Evolutionary conservation across 768 basidiomycete genomes (phyloP), one percentile per base, ranked within the genome.

Genomic region (Termitomyces sp.): DNA sequence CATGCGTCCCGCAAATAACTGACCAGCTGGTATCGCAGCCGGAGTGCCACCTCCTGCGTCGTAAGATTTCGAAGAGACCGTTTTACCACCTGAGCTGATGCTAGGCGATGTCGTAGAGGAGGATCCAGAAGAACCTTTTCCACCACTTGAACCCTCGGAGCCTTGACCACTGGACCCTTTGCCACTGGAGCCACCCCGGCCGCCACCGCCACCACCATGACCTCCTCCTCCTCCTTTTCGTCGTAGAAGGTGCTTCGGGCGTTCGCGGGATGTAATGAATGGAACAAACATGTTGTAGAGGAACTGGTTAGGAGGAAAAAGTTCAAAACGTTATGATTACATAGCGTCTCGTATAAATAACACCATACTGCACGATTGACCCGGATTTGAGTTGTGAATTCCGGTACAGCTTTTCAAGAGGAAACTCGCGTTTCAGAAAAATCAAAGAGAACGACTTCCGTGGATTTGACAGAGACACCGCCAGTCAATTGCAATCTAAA

Each of bases 1-100:
- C 1, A 59, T 61, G 5, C 85, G 73, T 1, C 81, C 80, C 6
- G 73, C 66, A 59, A 83, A 83, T 3, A 67, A 44, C 48, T 76
- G 73, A 3, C 80, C 79, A 11, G 67, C 46, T 2, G 80, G 72
- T 37, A 84, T 82, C 0, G 70, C 67, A 9, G 61, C 48, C 5
- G 58, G 41, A 21, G 53, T 58, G 2, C 73, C 73, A 10, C 73
- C 73, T 27, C 75, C 72, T 16, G 32, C 19, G 2, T 68, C 63
- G 56, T 65, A 71, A 3, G 68, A 56, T n/a, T 66, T 66, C 0
- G 69, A 58, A 16, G 67, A 44, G 0, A 57, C 25, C 11, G 57
- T 21, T 57, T 54, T 42, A 55, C 66, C 12, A 60, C 47, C 21
- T 59, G 58, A 34, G 64, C 61, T 25, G 50, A 49, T 46, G 21